phyloP scores from a whole-genome alignment of 352 stramenopile genomes.

The Phytophthora megakarya region DNA sequence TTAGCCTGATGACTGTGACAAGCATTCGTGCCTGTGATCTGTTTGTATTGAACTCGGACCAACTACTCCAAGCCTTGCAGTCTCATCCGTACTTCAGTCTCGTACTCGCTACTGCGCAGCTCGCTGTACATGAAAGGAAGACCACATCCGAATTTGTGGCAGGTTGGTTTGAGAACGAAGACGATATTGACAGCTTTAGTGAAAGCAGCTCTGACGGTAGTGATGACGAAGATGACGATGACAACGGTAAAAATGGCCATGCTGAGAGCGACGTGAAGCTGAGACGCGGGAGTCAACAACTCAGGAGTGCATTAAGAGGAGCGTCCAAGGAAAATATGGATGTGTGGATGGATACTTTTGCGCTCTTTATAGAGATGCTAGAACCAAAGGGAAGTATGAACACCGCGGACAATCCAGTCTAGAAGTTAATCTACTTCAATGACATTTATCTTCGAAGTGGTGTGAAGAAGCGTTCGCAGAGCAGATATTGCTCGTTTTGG shows the following conservation, averaged over 20 bases:
- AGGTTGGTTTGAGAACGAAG: constrained; percentile 22
- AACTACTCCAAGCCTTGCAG: constrained; percentile 47
- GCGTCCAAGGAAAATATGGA: constrained; percentile 23
- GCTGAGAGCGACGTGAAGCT: constrained; percentile 7
- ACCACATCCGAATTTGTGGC: constrained; percentile 36
- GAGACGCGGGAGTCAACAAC: constrained; percentile 17
- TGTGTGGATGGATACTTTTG: constrained; percentile 49
- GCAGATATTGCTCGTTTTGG: neutral
- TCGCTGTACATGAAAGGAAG: constrained; percentile 45
- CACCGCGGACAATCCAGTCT: neutral
- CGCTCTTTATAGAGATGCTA: constrained; percentile 55
- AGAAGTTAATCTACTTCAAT: neutral
- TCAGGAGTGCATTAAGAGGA: constrained; percentile 16
- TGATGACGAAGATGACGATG: constrained; percentile 19
- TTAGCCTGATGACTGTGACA: constrained; percentile 57
- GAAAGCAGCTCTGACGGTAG: constrained; percentile 3
- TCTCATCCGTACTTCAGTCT: constrained; percentile 51
- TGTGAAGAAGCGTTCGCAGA: too few relatives aligned
- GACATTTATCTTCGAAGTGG: too few relatives aligned
- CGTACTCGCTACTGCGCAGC: constrained; percentile 46
- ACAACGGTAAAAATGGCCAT: neutral
- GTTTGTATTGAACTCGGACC: constrained; percentile 57
- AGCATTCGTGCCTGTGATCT: constrained; percentile 64
- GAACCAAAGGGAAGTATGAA: constrained; percentile 44
- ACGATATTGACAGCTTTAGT: constrained; percentile 13